These are phyloP conservation scores for Thalia dealbata DNA, from an alignment of 176 grass and related monocot genomes.

Conservation along the genomic window DNA sequence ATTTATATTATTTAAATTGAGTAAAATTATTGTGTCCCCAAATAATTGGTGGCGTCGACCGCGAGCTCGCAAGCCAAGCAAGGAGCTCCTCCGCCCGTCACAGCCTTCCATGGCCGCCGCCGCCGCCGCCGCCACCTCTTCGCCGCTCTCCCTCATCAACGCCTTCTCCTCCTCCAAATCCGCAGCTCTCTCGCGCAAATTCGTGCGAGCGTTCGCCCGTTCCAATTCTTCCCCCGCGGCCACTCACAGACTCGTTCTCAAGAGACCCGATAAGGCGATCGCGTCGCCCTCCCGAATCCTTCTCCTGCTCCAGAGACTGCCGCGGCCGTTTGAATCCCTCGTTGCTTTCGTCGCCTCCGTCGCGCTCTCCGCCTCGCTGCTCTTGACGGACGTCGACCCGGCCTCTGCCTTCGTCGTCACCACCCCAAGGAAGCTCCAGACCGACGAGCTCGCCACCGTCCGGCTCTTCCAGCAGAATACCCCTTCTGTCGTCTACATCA, in stretches of 20 bases:
- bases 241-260: neutral
- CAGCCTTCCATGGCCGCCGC: conserved; percentile 18
- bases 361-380: conserved; percentile 46
- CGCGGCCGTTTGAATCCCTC: conserved; percentile 31
- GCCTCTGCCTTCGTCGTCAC: conserved; percentile 77
- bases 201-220: neutral
- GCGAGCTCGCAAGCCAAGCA: neutral
- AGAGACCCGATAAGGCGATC: neutral
- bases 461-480: conserved; percentile 94
- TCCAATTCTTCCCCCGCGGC: neutral
- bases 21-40: neutral
- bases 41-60: neutral
- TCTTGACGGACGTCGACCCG: conserved; percentile 41
- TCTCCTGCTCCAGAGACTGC: neutral
- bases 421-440: conserved; percentile 73
- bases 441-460: conserved; percentile 87
- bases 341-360: conserved; percentile 43
- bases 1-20: neutral
- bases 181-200: conserved; percentile 1
- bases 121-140: neutral
- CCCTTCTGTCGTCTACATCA: conserved; percentile 98
- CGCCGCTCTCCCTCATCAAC: conserved; percentile 5
- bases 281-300: neutral
- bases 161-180: neutral
- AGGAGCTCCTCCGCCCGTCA: conserved; percentile 1